Evolutionary conservation across 306 rosid genomes (phyloP), one percentile per base, ranked within the genome.

Genomic region (Albizia julibrissin): DNA sequence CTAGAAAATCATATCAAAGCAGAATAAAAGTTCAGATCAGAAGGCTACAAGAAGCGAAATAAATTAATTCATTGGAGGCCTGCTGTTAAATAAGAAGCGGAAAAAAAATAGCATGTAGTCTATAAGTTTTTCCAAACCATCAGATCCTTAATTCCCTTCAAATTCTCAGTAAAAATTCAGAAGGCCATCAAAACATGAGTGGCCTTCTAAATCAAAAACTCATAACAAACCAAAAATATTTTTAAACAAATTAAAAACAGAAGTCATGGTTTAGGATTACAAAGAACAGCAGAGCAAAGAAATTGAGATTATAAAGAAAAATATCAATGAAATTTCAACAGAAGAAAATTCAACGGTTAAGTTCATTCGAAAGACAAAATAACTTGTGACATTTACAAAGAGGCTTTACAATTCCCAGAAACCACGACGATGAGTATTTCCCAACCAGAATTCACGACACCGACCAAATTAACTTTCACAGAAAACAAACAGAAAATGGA

Each of bases 401-500:
- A 19, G 24, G 74, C 21, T 67, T 50, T 72, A 21, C 19, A 61
- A 76, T 80, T 56, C 10, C 29, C 22, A 71, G 69, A 64, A 46
- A 14, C 42, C 50, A 69, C 4, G 18, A n/a, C 2, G 15, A 19
- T 24, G 59, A 52, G 59, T 52, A 19, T 4, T 70, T 22, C 54
- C n/a, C 6, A 50, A 11, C 8, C 1, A 69, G 18, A 69, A 19
- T 42, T 42, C 29, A 10, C 34, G 50, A 71, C 52, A 42, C 5
- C 54, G 52, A 40, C 21, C 74, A 11, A 40, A 31, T 65, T 27
- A 2, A 12, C 61, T 86, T 89, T 88, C 61, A 40, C 78, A 43
- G 70, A 62, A 82, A 84, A 80, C 59, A 79, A 79, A 69, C 71
- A 66, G 72, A 72, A 84, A 80, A 66, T 73, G 66, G 72, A 85